phyloP scores from a whole-genome alignment of 768 basidiomycete species.

The Mycena capillaripes region DNA sequence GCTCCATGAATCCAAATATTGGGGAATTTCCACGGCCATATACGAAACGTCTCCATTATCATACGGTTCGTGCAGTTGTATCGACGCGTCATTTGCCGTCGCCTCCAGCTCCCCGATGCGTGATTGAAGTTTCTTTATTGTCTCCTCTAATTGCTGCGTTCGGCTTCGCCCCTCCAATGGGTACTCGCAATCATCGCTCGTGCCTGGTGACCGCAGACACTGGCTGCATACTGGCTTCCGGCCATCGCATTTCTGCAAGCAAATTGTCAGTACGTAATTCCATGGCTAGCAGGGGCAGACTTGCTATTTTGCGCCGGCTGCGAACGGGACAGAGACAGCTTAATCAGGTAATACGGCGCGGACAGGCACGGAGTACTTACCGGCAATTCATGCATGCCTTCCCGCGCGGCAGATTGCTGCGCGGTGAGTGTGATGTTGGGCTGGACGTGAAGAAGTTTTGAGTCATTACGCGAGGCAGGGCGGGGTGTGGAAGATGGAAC shows the following conservation, averaged over 20 bases:
- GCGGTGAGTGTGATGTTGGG: conserved; percentile 6
- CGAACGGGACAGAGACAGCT: background rate
- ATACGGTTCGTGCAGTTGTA: conserved; percentile 37
- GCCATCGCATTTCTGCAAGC: conserved; percentile 66
- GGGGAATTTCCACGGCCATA: conserved; percentile 22
- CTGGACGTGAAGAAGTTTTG: conserved; percentile 23
- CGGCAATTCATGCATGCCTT: conserved; percentile 34
- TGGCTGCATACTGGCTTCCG: conserved; percentile 64
- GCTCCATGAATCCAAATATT: conserved; percentile 11
- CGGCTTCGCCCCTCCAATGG: conserved; percentile 58
- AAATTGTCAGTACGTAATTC: background rate
- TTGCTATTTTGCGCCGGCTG: conserved; percentile 35
- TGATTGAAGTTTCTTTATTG: conserved; percentile 57
- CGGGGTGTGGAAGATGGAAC: background rate
- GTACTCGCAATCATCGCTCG: conserved; percentile 70
- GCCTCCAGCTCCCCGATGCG: conserved; percentile 59
- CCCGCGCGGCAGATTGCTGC: conserved; percentile 32
- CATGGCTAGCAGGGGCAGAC: background rate
- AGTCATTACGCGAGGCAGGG: conserved; percentile 6
- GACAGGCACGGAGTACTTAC: background rate
- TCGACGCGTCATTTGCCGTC: conserved; percentile 36
- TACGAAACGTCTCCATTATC: conserved; percentile 18
- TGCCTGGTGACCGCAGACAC: conserved; percentile 58
- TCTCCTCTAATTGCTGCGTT: conserved; percentile 62
- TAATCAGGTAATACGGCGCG: background rate